phyloP scores from a whole-genome alignment of 331 rosid species.

The Ulmus americana region DNA sequence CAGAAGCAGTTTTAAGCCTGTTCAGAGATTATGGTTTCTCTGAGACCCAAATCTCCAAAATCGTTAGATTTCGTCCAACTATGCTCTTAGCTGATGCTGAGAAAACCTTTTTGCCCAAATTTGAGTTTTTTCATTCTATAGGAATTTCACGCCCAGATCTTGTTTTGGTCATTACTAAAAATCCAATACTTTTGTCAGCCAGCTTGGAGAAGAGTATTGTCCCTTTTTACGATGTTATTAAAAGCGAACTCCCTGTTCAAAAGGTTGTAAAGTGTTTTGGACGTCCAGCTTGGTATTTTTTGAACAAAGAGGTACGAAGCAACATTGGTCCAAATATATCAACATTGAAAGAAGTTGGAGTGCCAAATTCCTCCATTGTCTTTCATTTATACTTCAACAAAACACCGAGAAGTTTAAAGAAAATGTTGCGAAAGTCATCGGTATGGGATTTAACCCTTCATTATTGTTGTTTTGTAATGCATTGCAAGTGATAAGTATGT shows the following conservation, averaged over 20 bases:
- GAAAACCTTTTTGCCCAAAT: constrained; percentile 13
- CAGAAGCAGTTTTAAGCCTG: constrained; percentile 10
- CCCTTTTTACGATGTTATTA: background rate
- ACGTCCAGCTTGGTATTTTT: too few species aligned
- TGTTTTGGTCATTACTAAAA: background rate
- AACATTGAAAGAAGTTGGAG: too few species aligned
- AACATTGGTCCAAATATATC: too few species aligned
- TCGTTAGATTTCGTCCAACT: background rate
- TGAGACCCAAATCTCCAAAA: background rate
- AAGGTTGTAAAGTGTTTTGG: background rate
- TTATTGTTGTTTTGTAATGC: constrained; percentile 10
- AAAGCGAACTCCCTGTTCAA: too few species aligned
- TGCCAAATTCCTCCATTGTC: too few species aligned
- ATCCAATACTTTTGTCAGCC: background rate
- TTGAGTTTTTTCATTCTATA: background rate
- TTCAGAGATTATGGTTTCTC: constrained; percentile 11
- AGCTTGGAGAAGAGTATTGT: constrained; percentile 9
- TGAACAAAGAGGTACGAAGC: too few species aligned
- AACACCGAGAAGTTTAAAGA: too few species aligned
- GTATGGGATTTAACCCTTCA: constrained; percentile 1
- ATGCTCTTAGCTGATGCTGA: constrained; percentile 1
- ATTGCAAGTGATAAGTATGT: background rate
- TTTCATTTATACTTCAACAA: too few species aligned
- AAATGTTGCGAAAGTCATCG: too few species aligned
- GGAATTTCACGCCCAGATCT: constrained; percentile 8